Percentiles rank a stretch among this genome's conserved stretches.
Conservation (phyloP, 257 asterid species). For the Oldenlandia corymbosa region DNA sequence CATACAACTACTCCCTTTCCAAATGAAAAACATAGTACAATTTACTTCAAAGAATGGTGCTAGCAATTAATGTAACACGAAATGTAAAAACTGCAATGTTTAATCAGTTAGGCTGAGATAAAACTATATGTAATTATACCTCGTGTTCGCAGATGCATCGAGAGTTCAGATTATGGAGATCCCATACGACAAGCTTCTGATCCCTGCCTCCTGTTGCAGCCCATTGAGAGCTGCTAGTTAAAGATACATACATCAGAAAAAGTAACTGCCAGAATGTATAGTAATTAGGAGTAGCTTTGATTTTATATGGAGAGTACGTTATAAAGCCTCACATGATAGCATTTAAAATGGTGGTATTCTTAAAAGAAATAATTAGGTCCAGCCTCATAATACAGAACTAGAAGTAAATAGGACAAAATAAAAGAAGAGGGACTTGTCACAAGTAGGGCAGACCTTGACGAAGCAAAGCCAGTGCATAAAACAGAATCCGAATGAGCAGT, state of each 20-base stretch:
- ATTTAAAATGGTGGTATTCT: too few species aligned
- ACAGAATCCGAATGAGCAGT: conserved; percentile 70
- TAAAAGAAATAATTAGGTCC: too few species aligned
- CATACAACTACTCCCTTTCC: conserved; percentile 66
- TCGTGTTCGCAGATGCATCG: conserved; percentile 82
- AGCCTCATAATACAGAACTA: too few species aligned
- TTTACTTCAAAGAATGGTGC: not conserved
- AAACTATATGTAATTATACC: conserved; percentile 30
- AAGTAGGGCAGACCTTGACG: conserved; percentile 49
- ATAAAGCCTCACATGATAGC: too few species aligned
- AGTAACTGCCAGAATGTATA: too few species aligned
- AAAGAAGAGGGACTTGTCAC: conserved; percentile 10
- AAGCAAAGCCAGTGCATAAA: conserved; percentile 72
- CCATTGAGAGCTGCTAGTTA: conserved; percentile 49
- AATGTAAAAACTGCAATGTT: too few species aligned
- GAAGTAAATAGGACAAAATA: too few species aligned
- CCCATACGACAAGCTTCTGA: conserved; percentile 82
- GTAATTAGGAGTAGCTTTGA: too few species aligned
- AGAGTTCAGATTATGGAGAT: conserved; percentile 51
- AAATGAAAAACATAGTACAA: not conserved
- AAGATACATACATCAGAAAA: not conserved
- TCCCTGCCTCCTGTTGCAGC: conserved; percentile 94
- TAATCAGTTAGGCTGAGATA: too few species aligned
- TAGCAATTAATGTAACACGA: too few species aligned
- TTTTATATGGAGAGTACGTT: too few species aligned